Conservation (phyloP, 805 yeast species). For the Yamadazyma phyllophila region DNA sequence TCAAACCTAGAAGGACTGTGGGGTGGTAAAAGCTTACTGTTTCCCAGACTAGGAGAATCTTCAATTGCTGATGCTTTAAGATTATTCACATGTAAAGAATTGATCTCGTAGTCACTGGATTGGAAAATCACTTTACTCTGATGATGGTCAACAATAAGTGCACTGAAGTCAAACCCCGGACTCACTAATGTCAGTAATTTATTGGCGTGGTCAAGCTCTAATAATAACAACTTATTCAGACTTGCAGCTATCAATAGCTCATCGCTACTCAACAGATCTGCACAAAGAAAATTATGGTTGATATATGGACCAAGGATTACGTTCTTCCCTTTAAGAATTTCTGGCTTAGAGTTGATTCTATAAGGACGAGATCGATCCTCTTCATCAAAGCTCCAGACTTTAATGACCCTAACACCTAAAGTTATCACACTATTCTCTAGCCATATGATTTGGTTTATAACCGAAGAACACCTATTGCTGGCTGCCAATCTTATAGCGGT, state of each 20-base stretch:
- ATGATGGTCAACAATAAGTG: background rate
- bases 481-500: conserved; percentile 29
- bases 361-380: conserved; percentile 11
- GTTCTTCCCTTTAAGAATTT: conserved; percentile 54
- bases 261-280: conserved; percentile 27
- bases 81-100: background rate
- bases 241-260: conserved; percentile 37
- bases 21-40: background rate
- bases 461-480: conserved; percentile 62
- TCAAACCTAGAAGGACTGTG: conserved; percentile 18
- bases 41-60: background rate
- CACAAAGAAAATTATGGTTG: conserved; percentile 49
- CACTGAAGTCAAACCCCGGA: background rate
- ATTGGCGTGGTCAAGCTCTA: conserved; percentile 14
- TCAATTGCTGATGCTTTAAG: background rate
- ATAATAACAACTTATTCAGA: conserved; percentile 29
- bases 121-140: background rate
- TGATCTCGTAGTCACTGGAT: background rate
- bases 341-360: conserved; percentile 8
- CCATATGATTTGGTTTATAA: conserved; percentile 59
- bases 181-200: background rate
- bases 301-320: conserved; percentile 51
- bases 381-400: conserved; percentile 54
- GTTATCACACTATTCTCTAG: conserved; percentile 49
- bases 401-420: conserved; percentile 58